Conservation (phyloP, 108 stramenopile genomes). For the Nannochloropsis salina region DNA sequence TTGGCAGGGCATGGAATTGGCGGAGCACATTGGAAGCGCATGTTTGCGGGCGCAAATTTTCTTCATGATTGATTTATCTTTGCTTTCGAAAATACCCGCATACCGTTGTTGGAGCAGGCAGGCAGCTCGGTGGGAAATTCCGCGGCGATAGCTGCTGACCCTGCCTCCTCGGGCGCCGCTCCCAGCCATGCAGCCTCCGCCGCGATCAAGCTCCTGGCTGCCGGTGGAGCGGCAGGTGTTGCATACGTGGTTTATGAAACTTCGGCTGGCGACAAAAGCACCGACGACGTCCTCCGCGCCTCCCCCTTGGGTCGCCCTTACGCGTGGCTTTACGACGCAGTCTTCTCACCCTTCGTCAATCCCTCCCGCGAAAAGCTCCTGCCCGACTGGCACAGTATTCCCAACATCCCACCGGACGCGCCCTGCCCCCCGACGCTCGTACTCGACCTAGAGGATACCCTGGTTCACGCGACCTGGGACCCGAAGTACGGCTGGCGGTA, state of each 20-base stretch:
- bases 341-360: conserved; percentile 62
- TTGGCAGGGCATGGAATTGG: not conserved
- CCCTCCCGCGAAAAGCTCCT: conserved; percentile 80
- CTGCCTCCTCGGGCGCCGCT: not conserved
- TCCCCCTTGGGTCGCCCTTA: not conserved
- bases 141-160: not conserved
- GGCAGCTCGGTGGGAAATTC: no score
- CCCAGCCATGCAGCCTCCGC: not conserved
- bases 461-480: conserved; percentile 82
- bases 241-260: not conserved
- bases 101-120: no score
- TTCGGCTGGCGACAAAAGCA: not conserved
- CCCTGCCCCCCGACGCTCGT: conserved; percentile 84
- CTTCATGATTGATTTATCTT: not conserved
- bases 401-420: conserved; percentile 43
- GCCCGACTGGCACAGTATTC: conserved; percentile 70
- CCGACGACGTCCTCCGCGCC: conserved; percentile 1
- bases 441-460: conserved; percentile 86
- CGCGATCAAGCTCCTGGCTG: not conserved
- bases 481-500: conserved; percentile 88
- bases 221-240: not conserved
- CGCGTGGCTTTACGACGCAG: conserved; percentile 7
- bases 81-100: not conserved
- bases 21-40: not conserved
- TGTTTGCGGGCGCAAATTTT: not conserved